These are phyloP conservation scores for Hypomyces rosellus DNA, from an alignment of 2,329 filamentous ascomycete genomes.

Conservation along the genomic window DNA sequence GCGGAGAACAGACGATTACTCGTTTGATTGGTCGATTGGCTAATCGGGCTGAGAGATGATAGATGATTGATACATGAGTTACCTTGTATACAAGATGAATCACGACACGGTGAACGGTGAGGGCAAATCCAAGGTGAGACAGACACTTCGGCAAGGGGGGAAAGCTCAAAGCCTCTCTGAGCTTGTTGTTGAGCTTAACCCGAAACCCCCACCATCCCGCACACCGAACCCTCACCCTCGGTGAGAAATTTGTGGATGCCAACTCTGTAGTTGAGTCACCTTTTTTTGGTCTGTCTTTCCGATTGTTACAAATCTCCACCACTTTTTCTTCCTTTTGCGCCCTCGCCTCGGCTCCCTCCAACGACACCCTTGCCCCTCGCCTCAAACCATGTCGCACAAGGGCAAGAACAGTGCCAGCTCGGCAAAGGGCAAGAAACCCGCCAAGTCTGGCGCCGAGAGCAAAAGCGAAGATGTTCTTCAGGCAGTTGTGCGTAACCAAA, in stretches of 20 bases:
- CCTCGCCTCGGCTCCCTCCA: conserved; percentile 14
- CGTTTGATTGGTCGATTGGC: too few relatives aligned
- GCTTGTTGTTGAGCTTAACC: conserved; percentile 1
- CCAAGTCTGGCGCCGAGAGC: conserved; percentile 44
- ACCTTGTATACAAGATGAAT: too few relatives aligned
- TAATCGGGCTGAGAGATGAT: too few relatives aligned
- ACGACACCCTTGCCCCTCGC: background rate
- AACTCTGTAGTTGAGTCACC: conserved; percentile 24
- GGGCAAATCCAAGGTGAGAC: too few relatives aligned
- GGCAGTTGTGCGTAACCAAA: conserved; percentile 40
- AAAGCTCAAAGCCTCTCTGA: too few relatives aligned
- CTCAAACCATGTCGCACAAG: conserved; percentile 39
- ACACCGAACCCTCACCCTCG: conserved; percentile 19
- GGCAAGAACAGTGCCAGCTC: conserved; percentile 32
- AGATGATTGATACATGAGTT: too few relatives aligned
- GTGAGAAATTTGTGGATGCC: conserved; percentile 21
- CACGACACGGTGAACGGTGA: too few relatives aligned
- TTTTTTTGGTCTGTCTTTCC: conserved; percentile 5
- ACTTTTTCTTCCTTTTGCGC: conserved; percentile 13
- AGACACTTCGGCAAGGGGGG: too few relatives aligned
- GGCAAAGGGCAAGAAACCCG: conserved; percentile 47
- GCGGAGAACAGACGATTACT: too few relatives aligned
- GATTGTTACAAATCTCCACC: conserved; percentile 15
- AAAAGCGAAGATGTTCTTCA: conserved; percentile 55
- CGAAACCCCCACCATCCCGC: conserved; percentile 5